A percentile compares a stretch with the other conserved stretches of the same genome.
Evolutionary conservation across 78 protist species (phyloP).

Genomic region (Dictyostelium capitatum): DNA sequence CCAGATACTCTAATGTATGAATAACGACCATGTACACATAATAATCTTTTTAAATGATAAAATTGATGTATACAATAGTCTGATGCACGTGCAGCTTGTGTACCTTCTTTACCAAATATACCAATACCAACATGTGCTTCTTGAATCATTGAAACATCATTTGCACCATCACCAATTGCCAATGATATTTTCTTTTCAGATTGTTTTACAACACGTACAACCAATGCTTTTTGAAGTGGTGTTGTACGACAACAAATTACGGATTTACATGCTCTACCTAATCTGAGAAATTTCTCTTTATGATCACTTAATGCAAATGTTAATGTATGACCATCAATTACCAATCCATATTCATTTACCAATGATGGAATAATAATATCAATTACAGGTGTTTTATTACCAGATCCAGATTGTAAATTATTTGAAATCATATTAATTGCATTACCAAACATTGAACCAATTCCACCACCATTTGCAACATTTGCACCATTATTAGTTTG

Average conservation of each 20-base stretch:
- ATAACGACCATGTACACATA: conserved; percentile 95
- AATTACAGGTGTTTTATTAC: conserved; percentile 4
- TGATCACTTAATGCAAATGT: conserved; percentile 59
- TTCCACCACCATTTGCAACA: background rate
- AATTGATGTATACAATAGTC: conserved; percentile 94
- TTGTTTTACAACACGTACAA: conserved; percentile 86
- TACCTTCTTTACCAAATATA: conserved; percentile 94
- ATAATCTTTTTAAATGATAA: conserved; percentile 85
- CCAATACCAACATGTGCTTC: conserved; percentile 95
- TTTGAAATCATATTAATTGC: conserved; percentile 18
- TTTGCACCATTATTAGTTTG: background rate
- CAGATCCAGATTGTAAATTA: conserved; percentile 11
- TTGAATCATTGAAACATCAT: conserved; percentile 96
- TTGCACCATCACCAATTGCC: conserved; percentile 97
- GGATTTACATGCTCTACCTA: conserved; percentile 84
- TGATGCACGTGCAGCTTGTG: conserved; percentile 93
- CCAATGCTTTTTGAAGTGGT: conserved; percentile 93
- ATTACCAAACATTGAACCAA: background rate
- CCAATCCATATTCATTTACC: conserved; percentile 64
- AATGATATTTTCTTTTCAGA: conserved; percentile 63
- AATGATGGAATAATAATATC: conserved; percentile 53
- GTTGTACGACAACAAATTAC: conserved; percentile 95
- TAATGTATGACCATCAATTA: conserved; percentile 84
- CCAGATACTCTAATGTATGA: conserved; percentile 73
- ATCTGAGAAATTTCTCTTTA: conserved; percentile 84